Percentiles rank a stretch among this genome's conserved stretches.
Evolutionary conservation across 805 yeast genomes (phyloP).

Genomic region (Ogataea nitratoaversa): DNA sequence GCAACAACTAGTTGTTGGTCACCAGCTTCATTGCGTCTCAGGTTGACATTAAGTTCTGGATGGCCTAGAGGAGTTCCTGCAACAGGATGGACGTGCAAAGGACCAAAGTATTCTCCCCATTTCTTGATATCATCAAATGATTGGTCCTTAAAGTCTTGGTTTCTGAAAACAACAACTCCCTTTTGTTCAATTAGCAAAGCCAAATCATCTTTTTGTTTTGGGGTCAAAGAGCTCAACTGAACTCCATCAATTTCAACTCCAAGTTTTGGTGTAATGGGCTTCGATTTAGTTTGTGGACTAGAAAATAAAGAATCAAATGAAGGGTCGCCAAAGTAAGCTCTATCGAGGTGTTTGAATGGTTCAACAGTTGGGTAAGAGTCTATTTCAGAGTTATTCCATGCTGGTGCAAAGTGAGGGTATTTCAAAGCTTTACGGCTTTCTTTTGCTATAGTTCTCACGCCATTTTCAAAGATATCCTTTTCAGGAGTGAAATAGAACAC

Average conservation of each 20-base stretch:
- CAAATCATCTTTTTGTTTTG: constrained; percentile 57
- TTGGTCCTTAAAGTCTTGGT: constrained; percentile 55
- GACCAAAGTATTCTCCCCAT: constrained; percentile 60
- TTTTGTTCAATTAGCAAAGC: constrained; percentile 51
- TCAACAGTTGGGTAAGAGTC: constrained; percentile 28
- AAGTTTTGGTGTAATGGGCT: constrained; percentile 58
- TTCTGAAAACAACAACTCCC: constrained; percentile 60
- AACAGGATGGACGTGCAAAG: constrained; percentile 65
- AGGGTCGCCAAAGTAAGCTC: constrained; percentile 55
- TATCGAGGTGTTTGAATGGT: constrained; percentile 52
- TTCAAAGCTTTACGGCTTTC: too few relatives aligned
- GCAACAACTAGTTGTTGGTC: constrained; percentile 32
- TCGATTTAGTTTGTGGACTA: constrained; percentile 18
- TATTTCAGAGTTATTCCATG: constrained; percentile 55
- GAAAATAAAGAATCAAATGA: constrained; percentile 42
- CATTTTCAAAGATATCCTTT: too few relatives aligned
- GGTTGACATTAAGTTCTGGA: constrained; percentile 57
- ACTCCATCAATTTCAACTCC: constrained; percentile 59
- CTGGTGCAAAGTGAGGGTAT: too few relatives aligned
- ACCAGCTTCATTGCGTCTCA: constrained; percentile 38
- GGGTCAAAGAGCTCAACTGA: constrained; percentile 49
- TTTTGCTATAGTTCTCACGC: too few relatives aligned
- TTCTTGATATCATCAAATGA: constrained; percentile 44
- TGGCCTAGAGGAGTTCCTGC: constrained; percentile 57
- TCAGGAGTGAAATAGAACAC: too few relatives aligned